Percentiles rank a stretch among this genome's conserved stretches.
These are phyloP conservation scores for Podospora pseudocomata DNA, from an alignment of 495 filamentous ascomycete species.

Conservation along the genomic window DNA sequence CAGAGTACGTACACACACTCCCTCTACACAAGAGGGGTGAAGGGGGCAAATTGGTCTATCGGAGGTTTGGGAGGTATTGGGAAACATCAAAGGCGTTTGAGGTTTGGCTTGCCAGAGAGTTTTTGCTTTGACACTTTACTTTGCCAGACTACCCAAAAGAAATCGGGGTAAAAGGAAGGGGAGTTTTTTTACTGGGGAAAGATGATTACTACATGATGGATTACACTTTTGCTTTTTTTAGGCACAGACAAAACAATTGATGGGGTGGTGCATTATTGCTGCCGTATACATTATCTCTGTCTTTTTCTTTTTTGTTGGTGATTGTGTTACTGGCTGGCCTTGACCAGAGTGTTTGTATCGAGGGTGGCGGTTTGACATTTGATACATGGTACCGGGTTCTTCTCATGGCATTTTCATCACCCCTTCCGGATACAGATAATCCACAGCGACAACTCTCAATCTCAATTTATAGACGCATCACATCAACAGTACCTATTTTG, in stretches of 20 bases:
- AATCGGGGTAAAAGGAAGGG: constrained; percentile 2
- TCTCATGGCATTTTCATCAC: too few relatives aligned
- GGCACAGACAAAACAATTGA: background rate
- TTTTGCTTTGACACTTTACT: background rate
- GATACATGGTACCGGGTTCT: too few relatives aligned
- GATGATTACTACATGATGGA: background rate
- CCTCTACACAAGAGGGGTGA: background rate
- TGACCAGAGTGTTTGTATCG: too few relatives aligned
- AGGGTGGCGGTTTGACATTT: too few relatives aligned
- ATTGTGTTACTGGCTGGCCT: too few relatives aligned
- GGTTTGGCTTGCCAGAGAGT: background rate
- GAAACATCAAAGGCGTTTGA: background rate
- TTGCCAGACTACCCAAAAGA: background rate
- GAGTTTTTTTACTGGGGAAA: background rate
- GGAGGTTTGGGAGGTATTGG: too few relatives aligned
- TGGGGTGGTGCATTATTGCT: background rate
- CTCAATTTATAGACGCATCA: too few relatives aligned
- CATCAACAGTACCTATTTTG: too few relatives aligned
- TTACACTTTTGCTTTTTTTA: background rate
- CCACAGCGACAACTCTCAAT: too few relatives aligned
- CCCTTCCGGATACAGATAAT: too few relatives aligned
- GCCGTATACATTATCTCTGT: background rate
- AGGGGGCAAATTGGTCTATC: background rate
- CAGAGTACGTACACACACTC: constrained; percentile 2
- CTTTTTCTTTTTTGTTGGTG: background rate